Conservation (phyloP, 495 filamentous ascomycete species). For the Neurospora intermedia region DNA sequence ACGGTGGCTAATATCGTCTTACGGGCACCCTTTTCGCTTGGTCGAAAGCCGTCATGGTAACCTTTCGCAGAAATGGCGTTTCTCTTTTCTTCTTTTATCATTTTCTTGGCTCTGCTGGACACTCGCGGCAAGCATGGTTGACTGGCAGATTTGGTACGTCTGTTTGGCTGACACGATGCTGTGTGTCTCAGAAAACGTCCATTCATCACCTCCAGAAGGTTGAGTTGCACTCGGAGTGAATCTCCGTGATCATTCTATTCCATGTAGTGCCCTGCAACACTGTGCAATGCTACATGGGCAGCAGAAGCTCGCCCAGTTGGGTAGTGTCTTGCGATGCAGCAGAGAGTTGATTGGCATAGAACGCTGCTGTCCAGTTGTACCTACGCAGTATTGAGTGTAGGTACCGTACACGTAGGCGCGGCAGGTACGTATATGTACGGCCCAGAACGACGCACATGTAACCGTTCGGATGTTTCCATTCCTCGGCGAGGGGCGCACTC, state of each 20-base stretch:
- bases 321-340: background rate
- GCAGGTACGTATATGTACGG: background rate
- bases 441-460: background rate
- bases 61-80: background rate
- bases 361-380: background rate
- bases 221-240: background rate
- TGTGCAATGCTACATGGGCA: background rate
- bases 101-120: background rate
- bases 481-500: background rate
- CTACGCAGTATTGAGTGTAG: background rate
- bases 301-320: background rate
- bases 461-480: background rate
- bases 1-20: background rate
- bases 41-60: background rate
- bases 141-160: background rate
- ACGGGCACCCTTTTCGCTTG: background rate
- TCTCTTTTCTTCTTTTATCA: background rate
- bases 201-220: background rate
- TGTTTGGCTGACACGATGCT: background rate
- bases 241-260: background rate
- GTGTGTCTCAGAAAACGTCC: background rate
- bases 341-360: background rate
- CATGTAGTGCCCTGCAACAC: background rate
- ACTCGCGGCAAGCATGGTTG: background rate
- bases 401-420: background rate